These are phyloP conservation scores for Sclerotinia nivalis DNA, from an alignment of 2,329 filamentous ascomycete species.

Conservation along the genomic window DNA sequence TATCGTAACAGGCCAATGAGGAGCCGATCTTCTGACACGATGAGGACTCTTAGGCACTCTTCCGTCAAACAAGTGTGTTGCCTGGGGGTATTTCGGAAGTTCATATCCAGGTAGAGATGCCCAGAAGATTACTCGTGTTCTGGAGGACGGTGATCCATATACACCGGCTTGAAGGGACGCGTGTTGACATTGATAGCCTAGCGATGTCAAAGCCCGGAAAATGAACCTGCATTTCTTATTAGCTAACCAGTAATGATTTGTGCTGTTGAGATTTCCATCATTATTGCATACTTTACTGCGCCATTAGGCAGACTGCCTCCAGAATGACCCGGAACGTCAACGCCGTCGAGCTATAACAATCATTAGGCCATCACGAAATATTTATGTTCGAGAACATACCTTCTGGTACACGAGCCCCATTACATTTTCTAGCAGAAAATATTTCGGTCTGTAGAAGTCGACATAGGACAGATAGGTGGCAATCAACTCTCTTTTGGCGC, in stretches of 20 bases:
- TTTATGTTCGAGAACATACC: background rate
- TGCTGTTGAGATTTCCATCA: background rate
- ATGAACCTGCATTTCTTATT: slow-evolving; percentile 28
- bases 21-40: slow-evolving; percentile 21
- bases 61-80: slow-evolving; percentile 16
- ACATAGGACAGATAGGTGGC: slow-evolving; percentile 30
- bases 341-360: slow-evolving; percentile 1
- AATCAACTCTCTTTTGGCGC: slow-evolving; percentile 32
- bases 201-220: slow-evolving; percentile 27
- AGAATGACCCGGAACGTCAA: background rate
- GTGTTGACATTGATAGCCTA: slow-evolving; percentile 34
- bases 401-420: slow-evolving; percentile 22
- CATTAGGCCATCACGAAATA: background rate
- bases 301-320: background rate
- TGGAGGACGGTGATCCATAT: slow-evolving; percentile 27
- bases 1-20: slow-evolving; percentile 25
- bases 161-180: slow-evolving; percentile 28
- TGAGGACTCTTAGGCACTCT: slow-evolving; percentile 12
- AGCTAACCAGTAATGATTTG: slow-evolving; percentile 13
- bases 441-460: slow-evolving; percentile 34
- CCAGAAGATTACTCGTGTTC: slow-evolving; percentile 31
- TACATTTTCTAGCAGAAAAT: slow-evolving; percentile 37
- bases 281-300: slow-evolving; percentile 22
- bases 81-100: slow-evolving; percentile 31
- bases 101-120: slow-evolving; percentile 24